Percentiles rank a stretch among this genome's conserved stretches.
Evolutionary conservation across 164 flowering plant species (phyloP).

Genomic region (Annona squamosa): DNA sequence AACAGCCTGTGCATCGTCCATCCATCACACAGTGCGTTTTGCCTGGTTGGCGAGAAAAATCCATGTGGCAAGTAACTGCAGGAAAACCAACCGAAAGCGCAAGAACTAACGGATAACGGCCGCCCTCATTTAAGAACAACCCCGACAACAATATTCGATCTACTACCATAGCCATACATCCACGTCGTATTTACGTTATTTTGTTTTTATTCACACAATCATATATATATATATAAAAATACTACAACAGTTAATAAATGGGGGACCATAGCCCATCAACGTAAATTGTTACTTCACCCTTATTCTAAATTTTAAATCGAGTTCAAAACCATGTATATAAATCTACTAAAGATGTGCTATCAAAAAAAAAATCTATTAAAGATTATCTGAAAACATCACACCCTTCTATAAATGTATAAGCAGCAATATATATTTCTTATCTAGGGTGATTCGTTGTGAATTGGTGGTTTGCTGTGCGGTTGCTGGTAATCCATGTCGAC

Average conservation of each 20-base stretch:
- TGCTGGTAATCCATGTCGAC: constrained; percentile 10
- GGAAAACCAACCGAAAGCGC: constrained; percentile 5
- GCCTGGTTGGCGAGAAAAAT: neutral
- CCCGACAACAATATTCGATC: constrained; percentile 16
- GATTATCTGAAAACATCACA: neutral
- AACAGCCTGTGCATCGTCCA: neutral
- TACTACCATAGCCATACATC: constrained; percentile 14
- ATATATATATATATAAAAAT: constrained; percentile 11
- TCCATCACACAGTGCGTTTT: neutral
- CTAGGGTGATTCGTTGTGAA: constrained; percentile 5
- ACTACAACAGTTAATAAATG: neutral
- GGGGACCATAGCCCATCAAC: constrained; percentile 1
- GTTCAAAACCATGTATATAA: no score
- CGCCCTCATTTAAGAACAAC: constrained; percentile 21
- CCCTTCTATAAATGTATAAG: no score
- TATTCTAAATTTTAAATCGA: neutral
- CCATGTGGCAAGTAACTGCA: neutral
- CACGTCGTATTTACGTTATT: constrained; percentile 5
- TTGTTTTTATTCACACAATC: constrained; percentile 9
- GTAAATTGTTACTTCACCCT: neutral
- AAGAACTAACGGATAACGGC: constrained; percentile 15
- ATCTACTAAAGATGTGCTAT: no score
- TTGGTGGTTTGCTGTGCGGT: constrained; percentile 12
- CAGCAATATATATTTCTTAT: neutral
- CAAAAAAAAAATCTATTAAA: no score